phyloP scores from a whole-genome alignment of 1,139 yeast genomes.

The Saccharomyces hybrid region DNA sequence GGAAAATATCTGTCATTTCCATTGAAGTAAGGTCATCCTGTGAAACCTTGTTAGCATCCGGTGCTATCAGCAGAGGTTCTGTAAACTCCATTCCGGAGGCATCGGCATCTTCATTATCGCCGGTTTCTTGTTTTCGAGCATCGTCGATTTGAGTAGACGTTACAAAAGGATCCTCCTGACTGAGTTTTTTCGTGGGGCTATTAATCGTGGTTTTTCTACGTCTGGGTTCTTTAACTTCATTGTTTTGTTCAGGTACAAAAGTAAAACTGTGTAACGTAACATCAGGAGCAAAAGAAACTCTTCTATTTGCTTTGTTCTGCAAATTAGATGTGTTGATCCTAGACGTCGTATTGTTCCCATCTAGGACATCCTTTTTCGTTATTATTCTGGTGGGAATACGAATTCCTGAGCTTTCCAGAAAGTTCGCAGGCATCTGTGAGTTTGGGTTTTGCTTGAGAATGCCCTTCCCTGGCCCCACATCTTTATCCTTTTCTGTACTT shows the following conservation, averaged over 20 bases:
- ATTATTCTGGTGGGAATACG: conserved; percentile 18
- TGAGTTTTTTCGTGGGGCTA: neutral
- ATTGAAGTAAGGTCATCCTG: neutral
- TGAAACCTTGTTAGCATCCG: neutral
- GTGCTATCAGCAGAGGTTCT: neutral
- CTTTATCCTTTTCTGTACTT: neutral
- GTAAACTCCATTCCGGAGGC: neutral
- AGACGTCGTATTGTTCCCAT: conserved; percentile 26
- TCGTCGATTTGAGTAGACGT: conserved; percentile 24
- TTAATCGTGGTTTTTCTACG: conserved; percentile 5
- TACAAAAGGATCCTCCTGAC: conserved; percentile 2
- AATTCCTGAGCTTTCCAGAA: conserved; percentile 28
- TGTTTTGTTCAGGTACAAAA: conserved; percentile 34
- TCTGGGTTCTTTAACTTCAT: conserved; percentile 34
- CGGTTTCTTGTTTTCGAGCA: conserved; percentile 17
- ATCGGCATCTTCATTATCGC: neutral
- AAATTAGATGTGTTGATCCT: conserved; percentile 16
- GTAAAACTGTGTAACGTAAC: conserved; percentile 64
- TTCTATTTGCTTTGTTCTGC: conserved; percentile 30
- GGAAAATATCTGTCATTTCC: neutral
- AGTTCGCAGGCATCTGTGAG: conserved; percentile 33
- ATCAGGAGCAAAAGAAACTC: conserved; percentile 73
- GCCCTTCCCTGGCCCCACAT: neutral
- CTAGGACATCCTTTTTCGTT: conserved; percentile 11
- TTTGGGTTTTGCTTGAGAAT: neutral